A percentile compares a stretch with the other conserved stretches of the same genome.
phyloP scores from a whole-genome alignment of 352 stramenopile species.

The Globisporangium orthogonon region DNA sequence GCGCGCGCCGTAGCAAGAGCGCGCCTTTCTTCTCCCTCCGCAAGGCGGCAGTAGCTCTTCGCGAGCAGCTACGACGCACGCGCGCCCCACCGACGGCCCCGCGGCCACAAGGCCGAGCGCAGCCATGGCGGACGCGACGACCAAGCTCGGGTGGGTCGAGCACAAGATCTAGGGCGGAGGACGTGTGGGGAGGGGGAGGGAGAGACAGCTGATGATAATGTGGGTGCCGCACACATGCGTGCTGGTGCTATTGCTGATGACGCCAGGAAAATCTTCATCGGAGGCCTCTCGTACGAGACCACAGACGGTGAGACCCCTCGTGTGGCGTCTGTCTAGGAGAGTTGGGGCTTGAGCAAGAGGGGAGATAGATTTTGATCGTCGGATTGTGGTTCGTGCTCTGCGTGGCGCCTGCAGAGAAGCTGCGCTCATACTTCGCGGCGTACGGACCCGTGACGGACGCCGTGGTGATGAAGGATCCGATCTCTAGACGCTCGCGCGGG shows the following conservation, averaged over 20 bases:
- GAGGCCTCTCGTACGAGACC: constrained; percentile 86
- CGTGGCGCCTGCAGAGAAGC: constrained; percentile 55
- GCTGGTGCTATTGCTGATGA: constrained; percentile 3
- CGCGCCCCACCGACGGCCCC: background rate
- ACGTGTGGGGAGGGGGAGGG: background rate
- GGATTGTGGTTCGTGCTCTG: constrained; percentile 12
- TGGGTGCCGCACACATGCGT: background rate
- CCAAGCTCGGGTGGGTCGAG: background rate
- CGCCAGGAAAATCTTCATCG: constrained; percentile 89
- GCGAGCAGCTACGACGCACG: background rate
- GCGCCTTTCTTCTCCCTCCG: background rate
- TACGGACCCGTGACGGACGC: constrained; percentile 88
- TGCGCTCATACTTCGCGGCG: constrained; percentile 86
- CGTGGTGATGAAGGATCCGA: constrained; percentile 92
- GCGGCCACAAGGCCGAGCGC: background rate
- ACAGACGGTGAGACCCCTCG: constrained; percentile 57
- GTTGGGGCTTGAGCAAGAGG: background rate
- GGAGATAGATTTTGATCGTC: background rate
- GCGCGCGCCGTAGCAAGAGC: background rate
- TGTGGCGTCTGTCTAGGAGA: background rate
- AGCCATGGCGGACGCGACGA: constrained; percentile 28
- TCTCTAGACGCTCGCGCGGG: constrained; percentile 85
- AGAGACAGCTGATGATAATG: background rate
- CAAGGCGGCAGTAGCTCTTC: constrained; percentile 1
- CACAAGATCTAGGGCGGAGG: too few relatives aligned